These are phyloP conservation scores for Pythium volutum DNA, from an alignment of 352 stramenopile species.

Conservation along the genomic window DNA sequence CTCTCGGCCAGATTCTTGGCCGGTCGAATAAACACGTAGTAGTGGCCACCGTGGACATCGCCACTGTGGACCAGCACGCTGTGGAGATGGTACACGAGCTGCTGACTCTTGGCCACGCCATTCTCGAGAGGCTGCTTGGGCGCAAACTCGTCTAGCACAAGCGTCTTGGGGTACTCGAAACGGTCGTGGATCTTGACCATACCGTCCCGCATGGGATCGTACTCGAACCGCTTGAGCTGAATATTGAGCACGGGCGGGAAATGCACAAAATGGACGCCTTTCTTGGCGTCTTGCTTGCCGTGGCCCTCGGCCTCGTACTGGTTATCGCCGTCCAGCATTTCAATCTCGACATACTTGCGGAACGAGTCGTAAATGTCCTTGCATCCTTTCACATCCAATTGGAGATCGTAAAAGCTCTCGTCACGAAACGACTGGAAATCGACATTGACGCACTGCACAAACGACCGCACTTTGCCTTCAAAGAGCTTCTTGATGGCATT, in stretches of 20 bases:
- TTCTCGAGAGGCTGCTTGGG: constrained; percentile 16
- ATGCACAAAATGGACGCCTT: constrained; percentile 78
- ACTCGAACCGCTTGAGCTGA: constrained; percentile 91
- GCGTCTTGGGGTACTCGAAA: constrained; percentile 79
- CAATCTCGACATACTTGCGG: constrained; percentile 90
- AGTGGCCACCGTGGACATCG: constrained; percentile 84
- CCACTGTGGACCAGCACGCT: constrained; percentile 85
- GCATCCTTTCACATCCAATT: constrained; percentile 92
- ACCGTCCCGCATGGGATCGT: constrained; percentile 77
- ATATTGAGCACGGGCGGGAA: constrained; percentile 91
- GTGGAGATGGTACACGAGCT: constrained; percentile 76
- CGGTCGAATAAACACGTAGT: constrained; percentile 88
- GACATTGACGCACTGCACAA: constrained; percentile 91
- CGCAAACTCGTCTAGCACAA: constrained; percentile 73
- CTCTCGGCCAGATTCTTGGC: constrained; percentile 59
- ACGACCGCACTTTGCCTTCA: constrained; percentile 86
- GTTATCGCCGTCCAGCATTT: constrained; percentile 92
- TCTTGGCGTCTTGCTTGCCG: constrained; percentile 90
- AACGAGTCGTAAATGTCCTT: constrained; percentile 88
- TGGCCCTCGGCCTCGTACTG: constrained; percentile 90
- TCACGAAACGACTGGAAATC: constrained; percentile 86
- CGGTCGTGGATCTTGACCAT: constrained; percentile 91
- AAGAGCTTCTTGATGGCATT: constrained; percentile 85
- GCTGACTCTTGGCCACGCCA: background rate
- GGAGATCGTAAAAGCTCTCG: constrained; percentile 92